Evolutionary conservation across 495 filamentous ascomycete species (phyloP).

Genomic region (Hypoxylon lienhwacheense): DNA sequence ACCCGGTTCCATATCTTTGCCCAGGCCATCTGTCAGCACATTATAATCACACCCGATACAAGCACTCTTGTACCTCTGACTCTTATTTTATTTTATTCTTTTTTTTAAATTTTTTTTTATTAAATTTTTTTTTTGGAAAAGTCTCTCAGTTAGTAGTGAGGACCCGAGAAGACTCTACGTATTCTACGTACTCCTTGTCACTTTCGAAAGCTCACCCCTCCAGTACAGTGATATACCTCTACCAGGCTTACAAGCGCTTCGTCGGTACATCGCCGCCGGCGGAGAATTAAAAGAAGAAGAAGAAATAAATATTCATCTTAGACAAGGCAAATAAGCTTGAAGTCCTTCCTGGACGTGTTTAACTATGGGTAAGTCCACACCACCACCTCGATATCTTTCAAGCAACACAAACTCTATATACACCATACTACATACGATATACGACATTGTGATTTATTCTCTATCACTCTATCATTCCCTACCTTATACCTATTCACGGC

Average conservation of each 20-base stretch:
- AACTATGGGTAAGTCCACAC: conserved; percentile 52
- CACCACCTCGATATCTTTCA: conserved; percentile 29
- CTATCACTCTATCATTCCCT: too few relatives aligned
- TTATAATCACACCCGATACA: conserved; percentile 33
- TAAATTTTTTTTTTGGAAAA: too few relatives aligned
- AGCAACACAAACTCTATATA: conserved; percentile 27
- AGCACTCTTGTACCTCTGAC: conserved; percentile 26
- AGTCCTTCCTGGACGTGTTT: conserved; percentile 38
- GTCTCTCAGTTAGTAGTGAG: too few relatives aligned
- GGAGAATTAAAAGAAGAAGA: too few relatives aligned
- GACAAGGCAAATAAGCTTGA: conserved; percentile 48
- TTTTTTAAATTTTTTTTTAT: conserved; percentile 24
- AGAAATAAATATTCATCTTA: conserved; percentile 39
- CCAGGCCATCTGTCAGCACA: conserved; percentile 25
- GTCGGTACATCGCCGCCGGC: conserved; percentile 29
- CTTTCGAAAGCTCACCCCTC: conserved; percentile 35
- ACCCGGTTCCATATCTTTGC: conserved; percentile 13
- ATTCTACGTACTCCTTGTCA: conserved; percentile 33
- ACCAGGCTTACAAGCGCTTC: conserved; percentile 24
- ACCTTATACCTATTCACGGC: conserved; percentile 6
- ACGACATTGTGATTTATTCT: conserved; percentile 20
- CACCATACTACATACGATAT: too few relatives aligned
- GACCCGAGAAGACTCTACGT: conserved; percentile 28
- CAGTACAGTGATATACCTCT: conserved; percentile 33
- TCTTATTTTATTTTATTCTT: conserved; percentile 2